Base-by-base conservation (phyloP, 1,139 yeast genomes). In the Taphrina communis region DNA sequence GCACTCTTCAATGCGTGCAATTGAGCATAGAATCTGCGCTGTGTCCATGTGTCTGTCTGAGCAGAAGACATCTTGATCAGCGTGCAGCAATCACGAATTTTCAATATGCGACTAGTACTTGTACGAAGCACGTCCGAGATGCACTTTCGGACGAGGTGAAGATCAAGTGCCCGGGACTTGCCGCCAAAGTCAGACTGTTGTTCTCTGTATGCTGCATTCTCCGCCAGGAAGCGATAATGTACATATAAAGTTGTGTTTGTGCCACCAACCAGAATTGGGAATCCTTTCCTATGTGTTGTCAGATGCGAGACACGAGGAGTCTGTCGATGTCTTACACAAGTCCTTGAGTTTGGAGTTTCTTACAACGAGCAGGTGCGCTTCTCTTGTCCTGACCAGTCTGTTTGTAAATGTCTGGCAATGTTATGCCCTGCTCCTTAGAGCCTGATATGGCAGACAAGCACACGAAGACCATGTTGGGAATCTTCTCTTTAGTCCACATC, bases 351-450 rank as follows among this genome's bases (percentile, higher is more conserved):
- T 31, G 52, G 7, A 63, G 61, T 11, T 17, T 42, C 31, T 63
- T 63, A 25, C 59, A 46, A 2, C 67, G 60, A 6, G 59, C 52
- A 7, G 67, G 67, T n/a, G 59, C 67, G 48, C 67, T 63, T n/a
- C 67, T 56, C 55, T 53, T 53, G 48, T 63, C 67, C 48, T 63
- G 67, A 8, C 61, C 61, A 8, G 67, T 44, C 46, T 39, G 14
- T 31, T 25, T 53, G 44, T 36, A 53, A 46, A 63, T 42, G 11
- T 53, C 67, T 21, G 38, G 12, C 61, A 42, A 41, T 9, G 48
- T 19, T n/a, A 63, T 38, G 46, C 67, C 67, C 36, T 35, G 36
- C 56, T 39, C 55, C 19, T 58, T 36, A 9, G 35, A 35, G 36
- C 56, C 31, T 1, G 67, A 63, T 11, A 63, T 46, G 19, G 59